Evolutionary conservation across 306 rosid species (phyloP), one percentile per base, ranked within the genome.

Genomic region (Lupinus albus): DNA sequence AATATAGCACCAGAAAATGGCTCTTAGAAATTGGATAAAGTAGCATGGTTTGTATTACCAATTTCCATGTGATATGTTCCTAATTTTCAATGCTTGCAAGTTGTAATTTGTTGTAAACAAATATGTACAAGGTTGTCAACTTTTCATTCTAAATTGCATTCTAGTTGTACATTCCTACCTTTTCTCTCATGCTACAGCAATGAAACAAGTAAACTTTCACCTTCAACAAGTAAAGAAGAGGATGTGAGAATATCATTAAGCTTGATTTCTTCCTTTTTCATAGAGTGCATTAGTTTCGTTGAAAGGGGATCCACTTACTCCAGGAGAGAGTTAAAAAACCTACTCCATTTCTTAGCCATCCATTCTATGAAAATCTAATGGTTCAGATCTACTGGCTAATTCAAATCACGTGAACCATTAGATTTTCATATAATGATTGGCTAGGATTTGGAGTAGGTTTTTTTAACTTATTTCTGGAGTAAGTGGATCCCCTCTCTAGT

Each of bases 211-310:
- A 14, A 36, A 14, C 10, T 16, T 32, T n/a, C 0, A 18, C 18
- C 30, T 30, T 44, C n/a, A n/a, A n/a, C n/a, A n/a, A n/a, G n/a
- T n/a, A n/a, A n/a, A 49, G 67, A 62, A 57, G 62, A 9, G 6
- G 45, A 57, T 35, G n/a, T 41, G 56, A 17, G 53, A 49, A 15
- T 53, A 53, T 41, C 18, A 7, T 52, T 16, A 30, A 53, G 36
- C 14, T 3, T 15, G 30, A 30, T 68, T 25, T 64, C 11, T 53
- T 60, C 16, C 15, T 38, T 74, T 35, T 11, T 14, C 20, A 50
- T 10, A 1, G 33, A 14, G 13, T 1, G 14, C 38, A 2, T 16
- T 47, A 2, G 53, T n/a, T n/a, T n/a, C n/a, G n/a, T n/a, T n/a
- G n/a, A n/a, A n/a, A n/a, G n/a, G n/a, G n/a, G n/a, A n/a, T n/a